These are phyloP conservation scores for Punctularia strigosozonata DNA, from an alignment of 768 basidiomycete species.

Conservation along the genomic window DNA sequence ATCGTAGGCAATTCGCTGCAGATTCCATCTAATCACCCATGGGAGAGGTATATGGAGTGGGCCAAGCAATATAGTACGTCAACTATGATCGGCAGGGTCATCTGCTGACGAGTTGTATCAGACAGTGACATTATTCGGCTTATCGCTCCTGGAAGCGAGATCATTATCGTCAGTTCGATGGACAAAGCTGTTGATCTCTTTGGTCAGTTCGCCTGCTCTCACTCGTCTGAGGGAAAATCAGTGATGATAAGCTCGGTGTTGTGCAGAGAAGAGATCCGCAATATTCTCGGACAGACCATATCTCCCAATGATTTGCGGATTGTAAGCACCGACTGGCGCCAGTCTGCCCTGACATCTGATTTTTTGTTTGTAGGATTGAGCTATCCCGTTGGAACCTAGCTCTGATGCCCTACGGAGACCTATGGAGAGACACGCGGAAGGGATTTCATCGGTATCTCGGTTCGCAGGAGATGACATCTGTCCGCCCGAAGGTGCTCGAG, in stretches of 20 bases:
- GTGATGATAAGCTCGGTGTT: too few relatives aligned
- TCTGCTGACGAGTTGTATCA: too few relatives aligned
- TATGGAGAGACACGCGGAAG: slow-evolving; percentile 1
- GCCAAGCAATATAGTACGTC: slow-evolving; percentile 7
- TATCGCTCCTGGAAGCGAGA: neutral
- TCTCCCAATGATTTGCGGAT: slow-evolving; percentile 1
- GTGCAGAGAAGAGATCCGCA: slow-evolving; percentile 5
- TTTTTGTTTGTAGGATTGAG: too few relatives aligned
- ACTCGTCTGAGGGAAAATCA: too few relatives aligned
- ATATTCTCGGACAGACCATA: slow-evolving; percentile 8
- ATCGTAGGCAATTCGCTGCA: slow-evolving; percentile 14
- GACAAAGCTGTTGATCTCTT: slow-evolving; percentile 2
- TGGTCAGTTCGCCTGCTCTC: too few relatives aligned
- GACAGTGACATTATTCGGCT: neutral
- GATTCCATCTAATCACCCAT: slow-evolving; percentile 7
- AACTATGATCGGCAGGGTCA: too few relatives aligned
- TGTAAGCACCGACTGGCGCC: slow-evolving; percentile 6
- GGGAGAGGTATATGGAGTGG: slow-evolving; percentile 9
- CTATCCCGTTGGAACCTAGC: slow-evolving; percentile 1
- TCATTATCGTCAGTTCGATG: neutral
- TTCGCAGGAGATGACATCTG: neutral
- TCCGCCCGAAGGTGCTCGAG: neutral
- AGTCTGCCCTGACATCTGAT: too few relatives aligned
- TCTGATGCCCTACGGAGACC: slow-evolving; percentile 4
- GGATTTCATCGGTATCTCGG: neutral